Evolutionary conservation across 345 rosid genomes (phyloP), one percentile per base, ranked within the genome.

Genomic region (Eucalyptus pauciflora): DNA sequence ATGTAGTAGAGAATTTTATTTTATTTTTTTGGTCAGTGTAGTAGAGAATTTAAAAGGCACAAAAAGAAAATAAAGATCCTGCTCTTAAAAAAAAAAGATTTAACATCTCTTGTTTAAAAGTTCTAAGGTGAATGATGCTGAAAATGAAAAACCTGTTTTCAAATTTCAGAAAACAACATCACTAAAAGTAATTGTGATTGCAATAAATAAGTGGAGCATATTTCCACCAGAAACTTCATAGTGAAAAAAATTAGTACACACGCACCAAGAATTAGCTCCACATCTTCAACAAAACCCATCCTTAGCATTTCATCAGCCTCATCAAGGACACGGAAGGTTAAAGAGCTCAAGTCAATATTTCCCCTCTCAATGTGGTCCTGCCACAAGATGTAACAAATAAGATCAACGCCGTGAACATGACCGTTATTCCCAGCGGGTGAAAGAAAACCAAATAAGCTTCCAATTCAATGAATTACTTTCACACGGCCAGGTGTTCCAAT

Each of bases 291-390:
- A 92, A 98, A 98, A 50, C 99, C 99, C 99, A 98, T 96, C 90
- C 96, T 94, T 90, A 98, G 90, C 99, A 98, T 98, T 90, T 98
- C 99, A 92, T 98, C 99, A 89, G 99, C 99, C 93, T 98, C 99
- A 83, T 98, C 99, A 88, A 98, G 99, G 46, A 98, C 99, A 87
- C 99, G 96, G 90, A 97, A 98, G 90, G 94, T 95, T 49, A 98
- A 91, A 18, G 90, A 92, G 88, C 95, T 93, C 6, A 98, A 88
- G 79, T 97, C 94, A 90, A 96, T 92, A 91, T 95, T 96, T 69
- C 90, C 89, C 92, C 96, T 95, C 91, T 97, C 98, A 33, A 98
- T 91, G 89, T 96, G 99, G 93, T 98, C 99, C 99, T 98, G 88
- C 45, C 89, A 41, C 87, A 85, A 58, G 87, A 67, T 80, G 49